phyloP scores from a whole-genome alignment of 2,329 filamentous ascomycete species.

The Hypocreales sp. region DNA sequence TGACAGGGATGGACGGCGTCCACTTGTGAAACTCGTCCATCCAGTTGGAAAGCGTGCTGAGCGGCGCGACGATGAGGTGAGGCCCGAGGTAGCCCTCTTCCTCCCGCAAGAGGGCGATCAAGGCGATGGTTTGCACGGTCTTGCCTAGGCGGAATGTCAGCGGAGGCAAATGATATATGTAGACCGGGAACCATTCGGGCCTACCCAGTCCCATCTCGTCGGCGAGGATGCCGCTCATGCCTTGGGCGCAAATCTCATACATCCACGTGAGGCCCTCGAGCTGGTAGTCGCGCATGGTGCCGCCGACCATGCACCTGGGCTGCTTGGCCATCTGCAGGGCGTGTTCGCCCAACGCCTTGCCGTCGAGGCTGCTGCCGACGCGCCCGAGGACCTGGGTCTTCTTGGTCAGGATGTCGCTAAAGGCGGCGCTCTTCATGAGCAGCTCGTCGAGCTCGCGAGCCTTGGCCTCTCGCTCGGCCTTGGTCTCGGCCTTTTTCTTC shows the following conservation, averaged over 20 bases:
- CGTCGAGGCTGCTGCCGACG: constrained; percentile 44
- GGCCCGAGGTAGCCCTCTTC: constrained; percentile 72
- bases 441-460: constrained; percentile 44
- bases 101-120: constrained; percentile 77
- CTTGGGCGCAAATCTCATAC: constrained; percentile 65
- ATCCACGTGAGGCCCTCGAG: constrained; percentile 93
- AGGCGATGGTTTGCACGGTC: constrained; percentile 78
- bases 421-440: constrained; percentile 41
- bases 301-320: constrained; percentile 69
- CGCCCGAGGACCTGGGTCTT: constrained; percentile 48
- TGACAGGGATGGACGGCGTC: constrained; percentile 75
- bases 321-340: constrained; percentile 71
- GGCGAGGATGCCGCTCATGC: constrained; percentile 78
- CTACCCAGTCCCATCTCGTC: constrained; percentile 80
- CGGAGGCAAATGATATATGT: too few relatives aligned
- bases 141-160: constrained; percentile 40
- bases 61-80: constrained; percentile 76
- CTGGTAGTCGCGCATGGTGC: constrained; percentile 88
- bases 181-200: too few relatives aligned
- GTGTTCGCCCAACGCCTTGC: constrained; percentile 43
- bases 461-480: constrained; percentile 39
- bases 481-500: constrained; percentile 35
- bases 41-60: constrained; percentile 93
- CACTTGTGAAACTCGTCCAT: constrained; percentile 84
- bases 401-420: constrained; percentile 46